Evolutionary conservation across 1,284 basidiomycete genomes (phyloP).

Genomic region (Blastosporella zonata): DNA sequence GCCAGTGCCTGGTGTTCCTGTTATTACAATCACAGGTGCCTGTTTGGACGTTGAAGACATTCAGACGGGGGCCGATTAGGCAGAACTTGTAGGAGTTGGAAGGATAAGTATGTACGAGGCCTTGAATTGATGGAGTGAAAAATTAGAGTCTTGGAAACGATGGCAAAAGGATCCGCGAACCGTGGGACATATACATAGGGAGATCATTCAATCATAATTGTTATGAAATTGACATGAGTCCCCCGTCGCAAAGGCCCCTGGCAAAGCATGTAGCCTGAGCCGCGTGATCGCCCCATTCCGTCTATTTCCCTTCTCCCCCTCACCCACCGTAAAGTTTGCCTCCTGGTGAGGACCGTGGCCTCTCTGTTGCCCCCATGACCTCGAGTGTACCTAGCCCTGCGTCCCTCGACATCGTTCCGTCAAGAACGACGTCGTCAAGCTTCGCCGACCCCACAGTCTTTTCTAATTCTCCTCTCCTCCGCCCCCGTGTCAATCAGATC

Average conservation of each 20-base stretch:
- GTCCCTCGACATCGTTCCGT: slow-evolving; percentile 12
- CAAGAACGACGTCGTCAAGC: slow-evolving; percentile 13
- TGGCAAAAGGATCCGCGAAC: neutral
- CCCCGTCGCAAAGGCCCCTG: slow-evolving; percentile 15
- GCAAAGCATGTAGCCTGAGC: slow-evolving; percentile 7
- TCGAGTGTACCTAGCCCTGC: slow-evolving; percentile 21
- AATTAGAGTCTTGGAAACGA: neutral
- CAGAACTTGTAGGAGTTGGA: slow-evolving; percentile 6
- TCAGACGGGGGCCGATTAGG: neutral
- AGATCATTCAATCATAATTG: neutral
- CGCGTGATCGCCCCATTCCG: slow-evolving; percentile 18
- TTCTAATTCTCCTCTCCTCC: slow-evolving; percentile 21
- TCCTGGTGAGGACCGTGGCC: slow-evolving; percentile 27
- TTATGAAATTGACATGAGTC: neutral
- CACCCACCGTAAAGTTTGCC: slow-evolving; percentile 23
- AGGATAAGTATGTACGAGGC: slow-evolving; percentile 1
- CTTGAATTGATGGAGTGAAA: slow-evolving; percentile 4
- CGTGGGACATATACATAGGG: neutral
- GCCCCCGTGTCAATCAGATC: slow-evolving; percentile 31
- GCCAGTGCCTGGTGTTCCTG: slow-evolving; percentile 84
- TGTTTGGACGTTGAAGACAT: slow-evolving; percentile 19
- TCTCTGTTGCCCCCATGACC: slow-evolving; percentile 19
- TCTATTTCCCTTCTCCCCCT: slow-evolving; percentile 12
- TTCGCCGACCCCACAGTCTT: slow-evolving; percentile 16
- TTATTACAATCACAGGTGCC: slow-evolving; percentile 88